Evolutionary conservation across 2,329 filamentous ascomycete genomes (phyloP).

Genomic region (Aspergillus vadensis): DNA sequence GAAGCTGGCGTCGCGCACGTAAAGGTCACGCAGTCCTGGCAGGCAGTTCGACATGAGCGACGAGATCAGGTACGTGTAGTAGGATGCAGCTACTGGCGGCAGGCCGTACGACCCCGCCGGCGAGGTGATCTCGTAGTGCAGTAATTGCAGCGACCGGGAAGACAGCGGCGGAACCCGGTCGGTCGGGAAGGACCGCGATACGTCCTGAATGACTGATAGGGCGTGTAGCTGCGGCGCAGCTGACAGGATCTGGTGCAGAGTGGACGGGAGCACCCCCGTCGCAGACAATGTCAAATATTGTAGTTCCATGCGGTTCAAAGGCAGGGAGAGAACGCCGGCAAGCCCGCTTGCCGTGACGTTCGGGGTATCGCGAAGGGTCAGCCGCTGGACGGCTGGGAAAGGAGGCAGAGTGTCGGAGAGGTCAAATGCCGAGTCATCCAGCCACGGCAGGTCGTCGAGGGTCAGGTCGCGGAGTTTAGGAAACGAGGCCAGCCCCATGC

Average conservation of each 20-base stretch:
- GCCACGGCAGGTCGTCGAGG: constrained; percentile 66
- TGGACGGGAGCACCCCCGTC: constrained; percentile 62
- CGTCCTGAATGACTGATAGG: constrained; percentile 59
- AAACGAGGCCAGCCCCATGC: constrained; percentile 70
- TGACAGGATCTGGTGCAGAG: constrained; percentile 47
- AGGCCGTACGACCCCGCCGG: constrained; percentile 59
- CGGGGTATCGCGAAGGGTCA: constrained; percentile 72
- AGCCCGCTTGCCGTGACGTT: constrained; percentile 73
- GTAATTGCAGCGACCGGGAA: constrained; percentile 67
- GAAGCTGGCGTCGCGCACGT: constrained; percentile 83
- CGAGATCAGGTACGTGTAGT: constrained; percentile 84
- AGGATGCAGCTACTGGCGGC: constrained; percentile 57
- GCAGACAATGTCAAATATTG: constrained; percentile 69
- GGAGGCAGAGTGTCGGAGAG: constrained; percentile 66
- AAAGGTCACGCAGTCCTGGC: constrained; percentile 73
- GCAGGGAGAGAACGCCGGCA: constrained; percentile 64
- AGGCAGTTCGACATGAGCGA: constrained; percentile 76
- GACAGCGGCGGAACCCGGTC: constrained; percentile 63
- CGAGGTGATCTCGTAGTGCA: constrained; percentile 80
- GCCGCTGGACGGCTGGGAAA: constrained; percentile 72
- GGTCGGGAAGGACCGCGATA: constrained; percentile 59
- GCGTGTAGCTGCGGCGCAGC: constrained; percentile 44
- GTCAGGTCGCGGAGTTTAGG: constrained; percentile 71
- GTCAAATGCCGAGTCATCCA: constrained; percentile 77
- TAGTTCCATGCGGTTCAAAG: constrained; percentile 62